These are phyloP conservation scores for Filobasidium wieringae DNA, from an alignment of 768 basidiomycete genomes.

Conservation along the genomic window DNA sequence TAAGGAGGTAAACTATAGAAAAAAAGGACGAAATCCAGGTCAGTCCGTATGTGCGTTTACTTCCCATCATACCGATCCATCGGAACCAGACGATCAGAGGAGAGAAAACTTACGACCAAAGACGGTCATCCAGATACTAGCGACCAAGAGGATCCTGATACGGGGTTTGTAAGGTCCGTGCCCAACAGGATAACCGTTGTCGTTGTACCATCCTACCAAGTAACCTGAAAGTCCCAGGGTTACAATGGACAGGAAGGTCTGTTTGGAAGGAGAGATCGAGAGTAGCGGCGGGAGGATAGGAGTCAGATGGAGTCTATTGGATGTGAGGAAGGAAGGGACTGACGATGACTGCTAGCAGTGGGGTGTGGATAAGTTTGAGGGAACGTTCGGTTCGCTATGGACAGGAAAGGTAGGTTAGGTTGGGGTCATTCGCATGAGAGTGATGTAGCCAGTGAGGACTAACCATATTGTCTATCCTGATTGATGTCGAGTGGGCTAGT, in stretches of 20 bases:
- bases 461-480: too few relatives aligned
- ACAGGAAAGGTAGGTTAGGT: background rate
- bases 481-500: too few relatives aligned
- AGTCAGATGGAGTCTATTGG: background rate
- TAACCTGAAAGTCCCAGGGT: conserved; percentile 30
- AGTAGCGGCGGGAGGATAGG: background rate
- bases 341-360: conserved; percentile 25
- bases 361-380: conserved; percentile 26
- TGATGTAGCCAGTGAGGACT: too few relatives aligned
- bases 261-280: background rate
- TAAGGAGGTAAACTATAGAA: conserved; percentile 26
- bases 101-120: conserved; percentile 25
- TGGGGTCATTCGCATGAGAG: background rate
- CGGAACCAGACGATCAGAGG: background rate
- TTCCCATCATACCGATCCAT: background rate
- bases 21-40: background rate
- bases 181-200: conserved; percentile 17
- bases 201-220: conserved; percentile 25
- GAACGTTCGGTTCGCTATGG: conserved; percentile 19
- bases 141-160: conserved; percentile 35
- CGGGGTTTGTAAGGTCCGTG: conserved; percentile 30
- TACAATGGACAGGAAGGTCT: conserved; percentile 30
- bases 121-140: conserved; percentile 28
- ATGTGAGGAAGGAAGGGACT: background rate
- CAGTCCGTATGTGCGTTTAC: too few relatives aligned